Evolutionary conservation across 2,329 filamentous ascomycete species (phyloP), one percentile per base, ranked within the genome.

Genomic region (Claviceps pazoutovae): DNA sequence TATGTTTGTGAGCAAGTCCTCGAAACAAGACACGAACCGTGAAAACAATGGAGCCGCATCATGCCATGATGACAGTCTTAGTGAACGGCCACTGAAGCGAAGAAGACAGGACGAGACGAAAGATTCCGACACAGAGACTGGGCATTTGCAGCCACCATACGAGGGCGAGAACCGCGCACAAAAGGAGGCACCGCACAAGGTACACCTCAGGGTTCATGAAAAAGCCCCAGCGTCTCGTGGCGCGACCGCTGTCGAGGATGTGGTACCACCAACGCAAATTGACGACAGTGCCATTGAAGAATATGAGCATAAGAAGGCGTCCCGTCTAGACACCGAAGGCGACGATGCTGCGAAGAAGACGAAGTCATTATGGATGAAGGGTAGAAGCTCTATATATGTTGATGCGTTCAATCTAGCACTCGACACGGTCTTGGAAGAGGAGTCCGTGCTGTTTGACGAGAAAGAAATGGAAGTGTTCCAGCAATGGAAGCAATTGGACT

Each of bases 401-500:
- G 93, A 98, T 68, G 93, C 93, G 0, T 98, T 98, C 73, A 95
- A 95, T 61, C 73, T 97, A 14, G 88, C 91, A 2, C 71, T 98
- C 48, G 83, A 91, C 54, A 95, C 88, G 0, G 93, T 98, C 3
- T 70, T 97, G 13, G 82, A 88, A 48, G 88, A 97, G 53, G 93
- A 98, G 67, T 77, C 79, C 0, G 88, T 95, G 66, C 71, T 98
- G 0, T 98, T 97, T 63, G 79, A 93, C 60, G 78, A 82, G 53
- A 83, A 80, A 17, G 93, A 98, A 66, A 78, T 75, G 60, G 72
- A 77, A 14, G 75, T 97, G 0, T 97, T 98, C 63, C 69, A 72
- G 3, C 73, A 82, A 53, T 98, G 91, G 89, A 78, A 72, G 54
- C 66, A 68, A 0, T 64, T 97, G 49, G 72, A 74, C 30, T 97